These are phyloP conservation scores for Lyophyllum decastes DNA, from an alignment of 768 basidiomycete genomes.

Conservation along the genomic window DNA sequence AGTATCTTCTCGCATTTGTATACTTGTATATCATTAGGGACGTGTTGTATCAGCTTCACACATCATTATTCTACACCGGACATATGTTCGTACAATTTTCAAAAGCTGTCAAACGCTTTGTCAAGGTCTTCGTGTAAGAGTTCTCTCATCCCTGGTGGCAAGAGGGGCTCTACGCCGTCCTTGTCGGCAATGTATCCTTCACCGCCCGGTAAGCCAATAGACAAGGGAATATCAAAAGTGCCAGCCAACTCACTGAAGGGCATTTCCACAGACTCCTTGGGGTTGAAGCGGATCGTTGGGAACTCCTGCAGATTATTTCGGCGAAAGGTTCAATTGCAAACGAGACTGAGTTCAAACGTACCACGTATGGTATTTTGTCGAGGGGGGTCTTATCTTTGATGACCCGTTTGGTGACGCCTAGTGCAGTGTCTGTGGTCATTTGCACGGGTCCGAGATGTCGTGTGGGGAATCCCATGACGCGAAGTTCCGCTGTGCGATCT, in stretches of 20 bases:
- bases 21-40: constrained; percentile 8
- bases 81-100: constrained; percentile 14
- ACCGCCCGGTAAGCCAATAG: not conserved
- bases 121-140: constrained; percentile 85
- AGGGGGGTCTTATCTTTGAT: constrained; percentile 76
- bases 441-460: constrained; percentile 86
- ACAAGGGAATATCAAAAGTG: not conserved
- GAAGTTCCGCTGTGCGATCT: constrained; percentile 88
- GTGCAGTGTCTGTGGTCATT: constrained; percentile 98
- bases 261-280: constrained; percentile 95
- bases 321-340: not conserved
- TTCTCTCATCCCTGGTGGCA: constrained; percentile 90
- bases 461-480: constrained; percentile 82
- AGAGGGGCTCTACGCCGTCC: constrained; percentile 56
- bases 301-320: constrained; percentile 56
- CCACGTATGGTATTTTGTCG: constrained; percentile 71
- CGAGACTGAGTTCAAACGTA: constrained; percentile 34
- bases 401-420: constrained; percentile 86
- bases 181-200: constrained; percentile 48
- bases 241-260: constrained; percentile 79
- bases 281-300: constrained; percentile 87
- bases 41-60: not conserved
- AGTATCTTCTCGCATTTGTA: constrained; percentile 8
- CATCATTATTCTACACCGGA: constrained; percentile 1
- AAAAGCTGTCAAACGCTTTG: constrained; percentile 86